A percentile compares a stretch with the other conserved stretches of the same genome.
These are phyloP conservation scores for Psidium friedrichsthalianum DNA, from an alignment of 345 rosid species.

Conservation along the genomic window DNA sequence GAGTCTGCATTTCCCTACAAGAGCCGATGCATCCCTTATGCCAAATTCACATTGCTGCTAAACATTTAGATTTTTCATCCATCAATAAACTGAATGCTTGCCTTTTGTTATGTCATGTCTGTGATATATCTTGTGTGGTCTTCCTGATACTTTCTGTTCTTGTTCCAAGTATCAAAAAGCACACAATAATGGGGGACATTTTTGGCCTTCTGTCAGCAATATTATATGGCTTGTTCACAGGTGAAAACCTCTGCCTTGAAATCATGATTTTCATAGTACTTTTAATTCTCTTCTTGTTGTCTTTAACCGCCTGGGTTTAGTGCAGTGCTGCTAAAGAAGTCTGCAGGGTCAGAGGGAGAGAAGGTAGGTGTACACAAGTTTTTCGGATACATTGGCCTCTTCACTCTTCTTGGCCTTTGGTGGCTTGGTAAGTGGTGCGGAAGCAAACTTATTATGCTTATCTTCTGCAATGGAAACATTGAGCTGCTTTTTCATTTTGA, in stretches of 20 bases:
- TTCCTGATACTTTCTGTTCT: neutral
- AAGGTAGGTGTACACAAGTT: constrained; percentile 44
- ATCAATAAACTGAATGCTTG: neutral
- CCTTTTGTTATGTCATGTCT: too few relatives aligned
- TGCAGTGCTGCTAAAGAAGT: constrained; percentile 51
- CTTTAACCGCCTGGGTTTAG: neutral
- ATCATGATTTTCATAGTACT: neutral
- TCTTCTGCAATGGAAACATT: neutral
- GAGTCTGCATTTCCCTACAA: neutral
- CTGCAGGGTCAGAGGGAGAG: constrained; percentile 42
- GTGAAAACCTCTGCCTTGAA: constrained; percentile 7
- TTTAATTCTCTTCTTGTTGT: neutral
- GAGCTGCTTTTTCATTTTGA: neutral
- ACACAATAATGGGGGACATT: constrained; percentile 35
- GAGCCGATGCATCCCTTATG: neutral
- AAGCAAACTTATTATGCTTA: neutral
- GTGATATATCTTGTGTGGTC: neutral
- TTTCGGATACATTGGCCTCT: constrained; percentile 55
- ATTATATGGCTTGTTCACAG: constrained; percentile 46
- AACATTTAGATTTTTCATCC: neutral
- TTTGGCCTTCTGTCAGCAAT: constrained; percentile 50
- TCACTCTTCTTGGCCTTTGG: constrained; percentile 51
- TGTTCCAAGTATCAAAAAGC: constrained; percentile 28
- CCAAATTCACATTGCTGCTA: neutral
- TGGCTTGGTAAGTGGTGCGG: constrained; percentile 42